phyloP scores from a whole-genome alignment of 164 flowering plant species.

The Liquidambar formosana region DNA sequence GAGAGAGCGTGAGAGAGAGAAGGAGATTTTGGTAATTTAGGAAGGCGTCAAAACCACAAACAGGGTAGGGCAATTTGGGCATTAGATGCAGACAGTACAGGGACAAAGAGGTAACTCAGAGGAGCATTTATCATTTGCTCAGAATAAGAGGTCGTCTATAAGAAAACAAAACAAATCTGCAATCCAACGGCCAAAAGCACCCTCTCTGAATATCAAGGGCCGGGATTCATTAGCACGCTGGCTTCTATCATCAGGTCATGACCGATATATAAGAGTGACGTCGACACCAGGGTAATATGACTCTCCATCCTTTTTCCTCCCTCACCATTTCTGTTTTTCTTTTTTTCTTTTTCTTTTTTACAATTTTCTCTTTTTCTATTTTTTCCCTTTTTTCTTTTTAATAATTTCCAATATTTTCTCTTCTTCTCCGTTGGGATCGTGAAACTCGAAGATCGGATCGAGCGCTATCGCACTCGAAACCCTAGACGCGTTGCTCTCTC shows the following conservation, averaged over 20 bases:
- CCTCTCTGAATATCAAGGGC: neutral
- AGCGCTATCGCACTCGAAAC: neutral
- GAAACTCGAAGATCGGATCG: constrained; percentile 30
- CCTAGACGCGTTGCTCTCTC: neutral
- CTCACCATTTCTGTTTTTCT: neutral
- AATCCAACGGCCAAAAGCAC: neutral
- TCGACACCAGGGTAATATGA: neutral
- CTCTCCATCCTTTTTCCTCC: neutral
- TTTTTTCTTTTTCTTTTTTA: neutral
- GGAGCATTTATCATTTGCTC: constrained; percentile 17
- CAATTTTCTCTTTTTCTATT: neutral
- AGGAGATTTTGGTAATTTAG: neutral
- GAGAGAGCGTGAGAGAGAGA: neutral
- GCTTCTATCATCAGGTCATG: neutral
- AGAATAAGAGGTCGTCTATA: constrained; percentile 13
- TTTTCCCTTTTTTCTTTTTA: neutral
- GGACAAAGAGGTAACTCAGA: constrained; percentile 30
- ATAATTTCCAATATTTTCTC: constrained; percentile 2
- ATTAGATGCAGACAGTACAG: constrained; percentile 2
- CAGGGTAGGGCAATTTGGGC: constrained; percentile 11
- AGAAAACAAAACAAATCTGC: too few species aligned
- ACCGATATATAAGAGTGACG: neutral
- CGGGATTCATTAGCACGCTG: neutral
- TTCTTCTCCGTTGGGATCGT: constrained; percentile 18
- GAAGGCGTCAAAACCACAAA: neutral